Percentiles rank a stretch among this genome's conserved stretches.
These are phyloP conservation scores for Trypanosoma brucei DNA, from an alignment of 208 protist species.

Conservation along the genomic window DNA sequence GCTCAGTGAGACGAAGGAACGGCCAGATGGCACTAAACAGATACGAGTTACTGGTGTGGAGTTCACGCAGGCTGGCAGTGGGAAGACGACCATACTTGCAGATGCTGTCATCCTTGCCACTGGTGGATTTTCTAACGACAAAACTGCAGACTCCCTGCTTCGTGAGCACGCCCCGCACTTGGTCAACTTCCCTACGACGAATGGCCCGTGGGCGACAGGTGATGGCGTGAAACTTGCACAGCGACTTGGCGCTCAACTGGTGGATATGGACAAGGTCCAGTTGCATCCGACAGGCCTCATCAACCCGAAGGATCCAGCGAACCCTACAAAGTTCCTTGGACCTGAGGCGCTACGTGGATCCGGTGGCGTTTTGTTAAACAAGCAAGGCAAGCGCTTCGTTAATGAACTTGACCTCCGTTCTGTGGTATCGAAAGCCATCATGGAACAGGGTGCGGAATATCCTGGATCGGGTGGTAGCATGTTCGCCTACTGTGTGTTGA, in stretches of 20 bases:
- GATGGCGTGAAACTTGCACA: conserved; percentile 77
- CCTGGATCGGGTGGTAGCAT: conserved; percentile 49
- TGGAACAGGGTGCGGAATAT: conserved; percentile 59
- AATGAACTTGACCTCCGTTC: conserved; percentile 95
- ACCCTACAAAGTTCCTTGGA: conserved; percentile 90
- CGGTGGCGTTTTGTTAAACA: conserved; percentile 93
- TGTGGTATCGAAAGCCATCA: conserved; percentile 90
- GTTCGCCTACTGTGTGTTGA: conserved; percentile 83
- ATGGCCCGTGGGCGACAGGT: conserved; percentile 81
- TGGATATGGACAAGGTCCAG: conserved; percentile 94
- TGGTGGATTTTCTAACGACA: conserved; percentile 82
- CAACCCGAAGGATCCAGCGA: conserved; percentile 86
- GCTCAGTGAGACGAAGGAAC: conserved; percentile 25
- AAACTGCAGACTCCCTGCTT: conserved; percentile 56
- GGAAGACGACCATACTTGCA: conserved; percentile 31
- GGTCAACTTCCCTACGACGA: conserved; percentile 85
- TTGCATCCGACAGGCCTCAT: conserved; percentile 96
- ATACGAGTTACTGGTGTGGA: conserved; percentile 50
- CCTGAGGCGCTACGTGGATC: conserved; percentile 95
- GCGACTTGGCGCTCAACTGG: conserved; percentile 63
- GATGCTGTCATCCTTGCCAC: conserved; percentile 87
- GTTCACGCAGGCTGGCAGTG: conserved; percentile 30
- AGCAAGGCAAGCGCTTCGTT: conserved; percentile 88
- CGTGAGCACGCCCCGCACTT: conserved; percentile 75
- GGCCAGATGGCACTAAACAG: conserved; percentile 41